These are phyloP conservation scores for Penicillium hesseltinei DNA, from an alignment of 2,329 filamentous ascomycete species.

Conservation along the genomic window DNA sequence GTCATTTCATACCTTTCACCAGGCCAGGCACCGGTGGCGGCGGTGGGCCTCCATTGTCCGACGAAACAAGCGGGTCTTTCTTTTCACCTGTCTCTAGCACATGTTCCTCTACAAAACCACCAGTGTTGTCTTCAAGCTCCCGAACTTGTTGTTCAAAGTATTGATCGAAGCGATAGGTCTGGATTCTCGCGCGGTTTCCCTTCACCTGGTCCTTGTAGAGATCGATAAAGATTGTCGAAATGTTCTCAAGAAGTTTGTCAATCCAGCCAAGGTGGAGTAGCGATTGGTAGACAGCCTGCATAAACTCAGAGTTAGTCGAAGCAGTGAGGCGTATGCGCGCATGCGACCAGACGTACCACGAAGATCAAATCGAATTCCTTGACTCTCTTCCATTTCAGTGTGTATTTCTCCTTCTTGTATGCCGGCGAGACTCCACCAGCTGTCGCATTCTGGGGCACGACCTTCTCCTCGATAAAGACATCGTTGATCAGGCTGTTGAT, in stretches of 20 bases:
- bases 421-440: slow-evolving; percentile 64
- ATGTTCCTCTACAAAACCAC: slow-evolving; percentile 46
- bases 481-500: slow-evolving; percentile 95
- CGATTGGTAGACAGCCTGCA: slow-evolving; percentile 90
- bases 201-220: slow-evolving; percentile 86
- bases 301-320: slow-evolving; percentile 18
- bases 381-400: slow-evolving; percentile 85
- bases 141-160: slow-evolving; percentile 93
- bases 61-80: slow-evolving; percentile 49
- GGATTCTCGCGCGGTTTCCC: slow-evolving; percentile 71
- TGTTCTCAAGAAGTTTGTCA: slow-evolving; percentile 92
- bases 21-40: slow-evolving; percentile 54
- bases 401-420: slow-evolving; percentile 91
- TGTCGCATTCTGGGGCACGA: slow-evolving; percentile 56
- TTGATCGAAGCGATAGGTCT: slow-evolving; percentile 82
- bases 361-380: slow-evolving; percentile 96
- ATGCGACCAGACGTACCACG: slow-evolving; percentile 61
- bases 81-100: slow-evolving; percentile 41
- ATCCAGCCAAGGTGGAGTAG: slow-evolving; percentile 95
- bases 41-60: slow-evolving; percentile 50
- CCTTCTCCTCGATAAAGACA: slow-evolving; percentile 95
- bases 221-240: slow-evolving; percentile 85
- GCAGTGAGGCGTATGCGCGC: not conserved
- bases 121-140: slow-evolving; percentile 59
- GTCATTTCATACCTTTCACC: slow-evolving; percentile 44